phyloP scores from a whole-genome alignment of 345 rosid species.

The Alliaria petiolata region DNA sequence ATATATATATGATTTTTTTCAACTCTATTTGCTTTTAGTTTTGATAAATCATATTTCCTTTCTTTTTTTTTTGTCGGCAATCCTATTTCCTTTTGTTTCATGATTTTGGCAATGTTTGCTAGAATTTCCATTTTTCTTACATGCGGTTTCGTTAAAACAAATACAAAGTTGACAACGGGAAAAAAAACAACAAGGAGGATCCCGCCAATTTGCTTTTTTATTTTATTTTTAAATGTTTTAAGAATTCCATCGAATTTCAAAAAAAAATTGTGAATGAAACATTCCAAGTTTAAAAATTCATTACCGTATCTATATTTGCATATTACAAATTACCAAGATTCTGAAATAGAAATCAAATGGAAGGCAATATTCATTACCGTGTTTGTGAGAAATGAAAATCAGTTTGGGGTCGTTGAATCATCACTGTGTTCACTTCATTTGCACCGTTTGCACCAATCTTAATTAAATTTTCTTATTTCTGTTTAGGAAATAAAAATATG shows the following conservation, averaged over 20 bases:
- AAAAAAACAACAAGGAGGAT: too few species aligned
- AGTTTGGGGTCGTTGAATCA: neutral
- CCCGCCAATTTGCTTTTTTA: neutral
- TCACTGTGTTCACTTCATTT: neutral
- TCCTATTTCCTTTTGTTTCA: too few species aligned
- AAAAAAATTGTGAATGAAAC: neutral
- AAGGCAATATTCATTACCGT: neutral
- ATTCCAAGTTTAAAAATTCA: neutral
- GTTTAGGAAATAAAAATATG: too few species aligned
- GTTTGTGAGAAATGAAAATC: neutral
- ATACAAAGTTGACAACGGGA: too few species aligned
- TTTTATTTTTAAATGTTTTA: neutral
- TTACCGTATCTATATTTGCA: neutral
- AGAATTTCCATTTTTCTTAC: too few species aligned
- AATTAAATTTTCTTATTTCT: too few species aligned
- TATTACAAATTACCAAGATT: neutral
- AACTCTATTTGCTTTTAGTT: neutral
- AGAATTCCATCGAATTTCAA: neutral
- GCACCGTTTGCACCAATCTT: too few species aligned
- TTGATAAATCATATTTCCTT: neutral
- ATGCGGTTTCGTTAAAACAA: too few species aligned
- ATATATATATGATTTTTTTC: neutral
- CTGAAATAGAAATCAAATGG: neutral
- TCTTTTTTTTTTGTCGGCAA: too few species aligned
- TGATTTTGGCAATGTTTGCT: too few species aligned